Evolutionary conservation across 495 filamentous ascomycete species (phyloP), one percentile per base, ranked within the genome.

Genomic region (Trichocladium antarcticum): DNA sequence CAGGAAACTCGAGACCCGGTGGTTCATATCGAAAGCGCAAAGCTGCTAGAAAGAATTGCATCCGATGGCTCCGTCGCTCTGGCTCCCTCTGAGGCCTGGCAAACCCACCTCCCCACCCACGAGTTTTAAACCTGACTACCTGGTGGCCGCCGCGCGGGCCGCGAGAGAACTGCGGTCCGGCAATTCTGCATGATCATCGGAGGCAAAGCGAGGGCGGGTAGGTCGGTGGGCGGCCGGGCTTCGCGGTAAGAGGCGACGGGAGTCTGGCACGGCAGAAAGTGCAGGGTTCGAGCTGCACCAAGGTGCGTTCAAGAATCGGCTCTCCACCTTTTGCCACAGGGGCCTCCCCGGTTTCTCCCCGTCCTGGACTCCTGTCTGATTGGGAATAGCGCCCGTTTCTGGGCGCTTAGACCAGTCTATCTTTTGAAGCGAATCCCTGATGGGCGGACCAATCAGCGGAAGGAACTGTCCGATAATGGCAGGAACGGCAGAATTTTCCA

Each of bases 381-480:
- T n/a, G 32, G 53, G 60, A 16, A 50, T 60, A 57, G 60, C 57
- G 55, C 39, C 22, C 28, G 29, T 44, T 16, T 21, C n/a, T 49
- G 45, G 63, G 63, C 63, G 63, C 63, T 63, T 62, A 66, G 44
- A 38, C 54, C 47, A n/a, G 39, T 54, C 51, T 62, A 57, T 53
- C 54, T 55, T 51, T 36, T 35, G 24, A 52, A 42, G 34, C 47
- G 47, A 47, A 45, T 50, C 53, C 50, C 14, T 9, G 35, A 4
- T 3, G 16, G 21, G 37, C 22, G 2, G 19, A 21, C 64, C 64
- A 67, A 67, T 65, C 34, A 57, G 39, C 38, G 2, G 15, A 28
- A 5, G 12, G 45, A n/a, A 24, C 34, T 3, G 46, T 35, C 43
- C 49, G 47, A 51, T 51, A 52, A 42, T 50, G 48, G 55, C 47